Evolutionary conservation across 2,329 filamentous ascomycete species (phyloP).

Genomic region (Hymenotorrendiella dingleyae): DNA sequence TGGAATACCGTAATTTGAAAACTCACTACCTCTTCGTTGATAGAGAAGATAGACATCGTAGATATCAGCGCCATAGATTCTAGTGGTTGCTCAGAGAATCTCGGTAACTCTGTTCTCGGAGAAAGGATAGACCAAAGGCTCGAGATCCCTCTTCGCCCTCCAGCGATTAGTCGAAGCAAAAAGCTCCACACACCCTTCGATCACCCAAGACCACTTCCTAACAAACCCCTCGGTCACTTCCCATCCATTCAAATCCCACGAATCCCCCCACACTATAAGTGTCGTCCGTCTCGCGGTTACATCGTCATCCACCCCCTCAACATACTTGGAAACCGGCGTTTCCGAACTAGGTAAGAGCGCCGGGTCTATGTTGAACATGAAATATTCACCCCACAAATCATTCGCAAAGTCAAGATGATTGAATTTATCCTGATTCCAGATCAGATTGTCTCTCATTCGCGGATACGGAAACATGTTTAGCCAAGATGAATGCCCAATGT

Average conservation of each 20-base stretch:
- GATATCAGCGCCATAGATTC: no score
- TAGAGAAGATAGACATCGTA: no score
- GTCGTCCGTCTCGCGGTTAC: no score
- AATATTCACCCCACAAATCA: constrained; percentile 18
- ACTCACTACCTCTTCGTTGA: no score
- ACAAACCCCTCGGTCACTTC: constrained; percentile 3
- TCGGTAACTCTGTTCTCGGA: no score
- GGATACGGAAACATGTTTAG: constrained; percentile 21
- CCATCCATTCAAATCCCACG: constrained; percentile 1
- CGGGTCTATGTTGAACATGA: constrained; percentile 9
- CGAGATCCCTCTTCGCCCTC: constrained; percentile 2
- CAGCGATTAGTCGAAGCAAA: constrained; percentile 1
- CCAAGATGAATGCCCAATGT: constrained; percentile 16
- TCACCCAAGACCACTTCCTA: constrained; percentile 4
- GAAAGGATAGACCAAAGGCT: not conserved
- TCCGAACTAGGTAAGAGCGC: no score
- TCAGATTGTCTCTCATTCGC: constrained; percentile 19
- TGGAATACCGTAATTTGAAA: no score
- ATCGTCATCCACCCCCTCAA: no score
- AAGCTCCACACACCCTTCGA: not conserved
- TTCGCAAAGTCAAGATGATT: constrained; percentile 15
- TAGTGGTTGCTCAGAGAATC: no score
- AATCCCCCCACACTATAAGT: not conserved
- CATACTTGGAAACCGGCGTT: no score
- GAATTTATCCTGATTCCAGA: constrained; percentile 13